phyloP scores from a whole-genome alignment of 106 monocot species.

The Xerophyta viscosa region DNA sequence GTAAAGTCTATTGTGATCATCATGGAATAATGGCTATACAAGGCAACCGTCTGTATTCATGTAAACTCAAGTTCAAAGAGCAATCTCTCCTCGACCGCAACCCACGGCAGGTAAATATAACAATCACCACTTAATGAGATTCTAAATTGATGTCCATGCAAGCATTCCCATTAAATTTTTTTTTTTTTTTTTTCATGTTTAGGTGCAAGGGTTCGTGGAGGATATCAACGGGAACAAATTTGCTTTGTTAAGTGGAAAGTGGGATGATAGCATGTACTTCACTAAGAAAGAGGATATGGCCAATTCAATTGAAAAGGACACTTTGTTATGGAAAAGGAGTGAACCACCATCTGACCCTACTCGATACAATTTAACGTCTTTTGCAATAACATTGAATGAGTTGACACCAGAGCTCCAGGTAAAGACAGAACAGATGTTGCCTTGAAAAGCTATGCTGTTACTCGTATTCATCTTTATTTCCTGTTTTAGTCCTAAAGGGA shows the following conservation, averaged over 20 bases:
- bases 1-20: conserved; percentile 80
- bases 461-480: conserved; percentile 3
- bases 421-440: conserved; percentile 1
- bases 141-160: no score
- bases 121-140: neutral
- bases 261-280: conserved; percentile 63
- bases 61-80: conserved; percentile 83
- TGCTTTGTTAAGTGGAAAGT: conserved; percentile 58
- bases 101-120: conserved; percentile 52
- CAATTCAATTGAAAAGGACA: conserved; percentile 15
- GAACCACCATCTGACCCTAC: conserved; percentile 46
- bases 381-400: conserved; percentile 73
- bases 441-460: conserved; percentile 1
- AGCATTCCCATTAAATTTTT: no score
- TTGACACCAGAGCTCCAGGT: conserved; percentile 55
- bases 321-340: conserved; percentile 59
- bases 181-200: neutral
- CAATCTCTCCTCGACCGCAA: conserved; percentile 76
- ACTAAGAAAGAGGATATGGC: conserved; percentile 11
- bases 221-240: conserved; percentile 36
- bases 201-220: conserved; percentile 55
- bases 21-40: conserved; percentile 74
- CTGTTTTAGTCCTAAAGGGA: conserved; percentile 28
- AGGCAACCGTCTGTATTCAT: conserved; percentile 63
- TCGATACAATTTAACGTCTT: conserved; percentile 59